These are phyloP conservation scores for Vitis hybrid DNA, from an alignment of 177 flowering plant genomes.

Conservation along the genomic window DNA sequence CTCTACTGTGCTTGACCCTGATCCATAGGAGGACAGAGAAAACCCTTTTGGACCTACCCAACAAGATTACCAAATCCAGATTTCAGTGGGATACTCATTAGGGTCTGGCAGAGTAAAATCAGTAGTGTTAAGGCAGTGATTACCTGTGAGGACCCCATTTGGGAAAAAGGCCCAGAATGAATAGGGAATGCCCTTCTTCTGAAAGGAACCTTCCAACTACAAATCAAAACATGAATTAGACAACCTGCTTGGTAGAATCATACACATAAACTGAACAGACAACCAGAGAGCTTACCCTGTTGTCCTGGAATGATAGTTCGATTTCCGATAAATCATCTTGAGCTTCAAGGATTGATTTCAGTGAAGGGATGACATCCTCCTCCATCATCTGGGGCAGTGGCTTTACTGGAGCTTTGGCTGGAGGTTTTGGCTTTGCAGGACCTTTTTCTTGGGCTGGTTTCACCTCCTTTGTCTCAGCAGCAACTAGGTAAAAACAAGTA, in stretches of 20 bases:
- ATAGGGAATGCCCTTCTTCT: constrained; percentile 49
- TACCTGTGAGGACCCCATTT: constrained; percentile 69
- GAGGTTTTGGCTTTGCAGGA: constrained; percentile 45
- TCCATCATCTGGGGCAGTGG: constrained; percentile 73
- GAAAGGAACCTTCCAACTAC: constrained; percentile 77
- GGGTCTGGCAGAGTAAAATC: too few relatives aligned
- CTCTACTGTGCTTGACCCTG: constrained; percentile 75
- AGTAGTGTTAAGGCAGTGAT: too few relatives aligned
- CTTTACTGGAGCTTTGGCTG: constrained; percentile 61
- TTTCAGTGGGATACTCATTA: not conserved
- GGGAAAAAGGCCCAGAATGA: constrained; percentile 91
- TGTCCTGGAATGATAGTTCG: constrained; percentile 55
- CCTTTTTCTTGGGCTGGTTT: constrained; percentile 23
- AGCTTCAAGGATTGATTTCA: constrained; percentile 51
- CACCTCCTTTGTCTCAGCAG: constrained; percentile 22
- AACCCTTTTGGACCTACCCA: constrained; percentile 82
- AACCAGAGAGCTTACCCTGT: constrained; percentile 42
- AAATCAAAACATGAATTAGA: not conserved
- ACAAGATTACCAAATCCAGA: not conserved
- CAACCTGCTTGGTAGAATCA: not conserved
- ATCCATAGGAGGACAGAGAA: constrained; percentile 68
- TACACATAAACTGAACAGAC: not conserved
- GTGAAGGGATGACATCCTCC: constrained; percentile 76
- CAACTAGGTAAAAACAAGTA: constrained; percentile 2
- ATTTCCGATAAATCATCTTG: constrained; percentile 58